Base-by-base conservation (phyloP, 177 flowering plant genomes). In the Tripterygium wilfordii region DNA sequence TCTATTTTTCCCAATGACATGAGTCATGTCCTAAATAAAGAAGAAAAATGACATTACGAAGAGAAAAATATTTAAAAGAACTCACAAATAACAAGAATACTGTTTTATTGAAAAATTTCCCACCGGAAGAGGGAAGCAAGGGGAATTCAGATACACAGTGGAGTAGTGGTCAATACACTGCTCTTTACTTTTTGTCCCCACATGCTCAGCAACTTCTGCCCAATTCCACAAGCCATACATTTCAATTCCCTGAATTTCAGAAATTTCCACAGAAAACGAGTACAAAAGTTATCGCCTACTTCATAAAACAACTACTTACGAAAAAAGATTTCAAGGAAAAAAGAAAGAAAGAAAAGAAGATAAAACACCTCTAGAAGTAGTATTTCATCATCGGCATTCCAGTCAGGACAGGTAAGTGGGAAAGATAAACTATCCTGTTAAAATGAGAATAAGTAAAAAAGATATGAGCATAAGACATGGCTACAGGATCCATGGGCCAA, bases 191-290 rank as follows among this genome's bases (percentile, higher is more conserved):
- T 91, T 91, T 19, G 96, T 83, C 53, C 96, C 96, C 42, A 91
- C 98, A 67, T 88, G 96, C 58, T 91, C 95, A 19, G 92, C 92
- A 58, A 91, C 88, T 70, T 91, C 96, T 45, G 75, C 68, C 98
- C 98, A 91, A 60, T 85, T 91, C 30, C 89, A 78, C 49, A 91
- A 47, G 46, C 96, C 98, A 75, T 91, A 91, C 95, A 91, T 88
- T 72, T 88, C 98, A 48, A 82, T 78, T 42, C 92, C 98, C 92
- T 88, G 49, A 36, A 67, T 30, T 24, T 16, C 45, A 20, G 16
- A 23, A 29, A 21, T n/a, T 39, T 32, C 13, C 5, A 33, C 16
- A 9, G 10, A 19, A n/a, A n/a, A n/a, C n/a, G n/a, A n/a, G n/a
- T n/a, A 19, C 13, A 36, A 26, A 38, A 20, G 24, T 38, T 38